Conservation (phyloP, 2,329 filamentous ascomycete species). For the Alternaria postmessia region DNA sequence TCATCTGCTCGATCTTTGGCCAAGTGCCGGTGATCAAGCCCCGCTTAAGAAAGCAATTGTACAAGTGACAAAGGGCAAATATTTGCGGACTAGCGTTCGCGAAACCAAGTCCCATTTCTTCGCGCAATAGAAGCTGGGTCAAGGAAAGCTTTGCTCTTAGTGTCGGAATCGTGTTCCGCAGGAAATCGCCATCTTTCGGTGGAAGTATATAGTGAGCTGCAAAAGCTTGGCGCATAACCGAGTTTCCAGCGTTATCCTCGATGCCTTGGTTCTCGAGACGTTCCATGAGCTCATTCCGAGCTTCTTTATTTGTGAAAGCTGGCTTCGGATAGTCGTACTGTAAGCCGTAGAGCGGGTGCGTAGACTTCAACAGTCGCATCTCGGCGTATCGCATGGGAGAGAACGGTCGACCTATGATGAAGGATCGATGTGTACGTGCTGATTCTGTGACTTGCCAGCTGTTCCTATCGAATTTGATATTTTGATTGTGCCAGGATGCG, state of each 20-base stretch:
- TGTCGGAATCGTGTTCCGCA: neutral
- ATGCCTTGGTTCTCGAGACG: neutral
- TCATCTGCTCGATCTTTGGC: neutral
- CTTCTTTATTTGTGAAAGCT: neutral
- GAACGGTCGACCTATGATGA: neutral
- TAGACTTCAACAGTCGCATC: neutral
- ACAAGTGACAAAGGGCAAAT: constrained; percentile 3
- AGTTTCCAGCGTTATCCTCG: neutral
- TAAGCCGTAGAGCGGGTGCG: neutral
- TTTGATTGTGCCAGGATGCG: neutral
- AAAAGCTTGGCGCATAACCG: neutral
- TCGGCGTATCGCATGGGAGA: neutral
- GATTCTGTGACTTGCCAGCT: neutral
- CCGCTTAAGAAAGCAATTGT: neutral
- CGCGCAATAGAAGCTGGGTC: neutral
- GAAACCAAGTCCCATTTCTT: neutral
- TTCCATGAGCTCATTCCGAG: neutral
- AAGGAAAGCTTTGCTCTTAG: neutral
- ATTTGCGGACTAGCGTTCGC: neutral
- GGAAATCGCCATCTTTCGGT: neutral
- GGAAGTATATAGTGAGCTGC: neutral
- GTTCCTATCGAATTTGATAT: neutral
- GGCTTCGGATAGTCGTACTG: constrained; percentile 1
- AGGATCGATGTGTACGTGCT: neutral
- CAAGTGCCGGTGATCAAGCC: neutral